A percentile compares a stretch with the other conserved stretches of the same genome.
Evolutionary conservation across 2,329 filamentous ascomycete species (phyloP).

Genomic region (Monilinia vaccinii-corymbosi): DNA sequence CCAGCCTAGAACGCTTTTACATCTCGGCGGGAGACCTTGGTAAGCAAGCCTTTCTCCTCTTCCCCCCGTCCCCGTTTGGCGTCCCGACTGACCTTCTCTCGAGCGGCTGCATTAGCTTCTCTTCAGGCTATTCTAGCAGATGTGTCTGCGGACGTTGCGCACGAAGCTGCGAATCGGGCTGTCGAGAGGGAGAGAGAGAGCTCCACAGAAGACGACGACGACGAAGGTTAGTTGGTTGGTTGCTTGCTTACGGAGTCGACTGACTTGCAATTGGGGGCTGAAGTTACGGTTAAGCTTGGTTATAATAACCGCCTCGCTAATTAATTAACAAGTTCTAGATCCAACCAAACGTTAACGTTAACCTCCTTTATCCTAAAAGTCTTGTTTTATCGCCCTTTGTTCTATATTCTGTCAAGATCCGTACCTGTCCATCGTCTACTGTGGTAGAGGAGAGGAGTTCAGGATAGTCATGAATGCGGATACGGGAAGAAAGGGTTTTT

Average conservation of each 20-base stretch:
- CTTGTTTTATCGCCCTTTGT: not conserved
- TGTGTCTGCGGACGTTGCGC: not conserved
- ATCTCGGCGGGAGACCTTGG: not conserved
- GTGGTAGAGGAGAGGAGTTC: not conserved
- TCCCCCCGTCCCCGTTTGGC: too few species aligned
- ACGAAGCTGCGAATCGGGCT: not conserved
- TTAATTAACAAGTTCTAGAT: not conserved
- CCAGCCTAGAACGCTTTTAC: not conserved
- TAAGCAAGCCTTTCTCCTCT: not conserved
- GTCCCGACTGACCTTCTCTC: not conserved
- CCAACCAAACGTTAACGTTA: too few species aligned
- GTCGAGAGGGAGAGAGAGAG: not conserved
- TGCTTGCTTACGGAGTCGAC: too few species aligned
- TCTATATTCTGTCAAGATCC: not conserved
- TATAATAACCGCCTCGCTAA: not conserved
- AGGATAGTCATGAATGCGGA: not conserved
- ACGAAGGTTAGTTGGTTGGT: not conserved
- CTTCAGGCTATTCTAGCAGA: not conserved
- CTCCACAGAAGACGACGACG: not conserved
- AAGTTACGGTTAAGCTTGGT: too few species aligned
- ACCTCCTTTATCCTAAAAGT: not conserved
- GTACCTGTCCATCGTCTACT: too few species aligned
- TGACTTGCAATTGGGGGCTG: too few species aligned
- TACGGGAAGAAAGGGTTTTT: too few species aligned
- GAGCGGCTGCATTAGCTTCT: not conserved